Evolutionary conservation across 768 basidiomycete species (phyloP), one percentile per base, ranked within the genome.

Genomic region (Rhizopogon roseolus): DNA sequence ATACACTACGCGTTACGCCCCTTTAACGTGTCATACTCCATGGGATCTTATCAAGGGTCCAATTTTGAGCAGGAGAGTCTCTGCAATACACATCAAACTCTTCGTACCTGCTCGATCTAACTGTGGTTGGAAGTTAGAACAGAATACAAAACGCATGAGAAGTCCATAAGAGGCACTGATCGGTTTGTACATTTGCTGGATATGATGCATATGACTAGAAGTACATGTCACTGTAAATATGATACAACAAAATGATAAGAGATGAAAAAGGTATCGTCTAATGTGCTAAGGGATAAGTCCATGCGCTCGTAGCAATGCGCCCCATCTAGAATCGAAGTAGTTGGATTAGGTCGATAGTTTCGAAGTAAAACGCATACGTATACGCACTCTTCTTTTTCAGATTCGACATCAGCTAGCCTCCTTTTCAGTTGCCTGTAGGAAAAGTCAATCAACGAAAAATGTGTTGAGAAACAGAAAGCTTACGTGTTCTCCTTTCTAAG

Each of bases 401-500:
- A 71, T 67, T 92, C 87, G 34, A 78, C 65, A 66, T 91, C 88
- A 40, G 82, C 78, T 49, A 93, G 63, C 55, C 78, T 82, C 56
- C 83, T 80, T 66, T 85, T 89, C 34, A 93, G 69, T 68, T 83
- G 77, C 42, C 90, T 92, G 60, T 17, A 10, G 40, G 54, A 49
- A 5, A 41, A 44, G 39, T 52, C 11, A 55, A 41, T 45, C 59
- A 44, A 58, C 48, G 44, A 27, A 17, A 52, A 29, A 14, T 29
- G 28, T 0, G 16, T 49, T 3, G 27, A 5, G 32, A 42, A 42
- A 4, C 25, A 41, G 37, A 38, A 55, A 14, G 80, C 88, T 60
- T 65, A 92, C 89, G 84, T 81, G 63, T 95, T 96, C 72, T 94
- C 90, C 62, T 82, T 81, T 42, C 80, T 75, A 34, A 90, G 67